Evolutionary conservation across 1,139 yeast species (phyloP).

Genomic region (Candida gigantensis): DNA sequence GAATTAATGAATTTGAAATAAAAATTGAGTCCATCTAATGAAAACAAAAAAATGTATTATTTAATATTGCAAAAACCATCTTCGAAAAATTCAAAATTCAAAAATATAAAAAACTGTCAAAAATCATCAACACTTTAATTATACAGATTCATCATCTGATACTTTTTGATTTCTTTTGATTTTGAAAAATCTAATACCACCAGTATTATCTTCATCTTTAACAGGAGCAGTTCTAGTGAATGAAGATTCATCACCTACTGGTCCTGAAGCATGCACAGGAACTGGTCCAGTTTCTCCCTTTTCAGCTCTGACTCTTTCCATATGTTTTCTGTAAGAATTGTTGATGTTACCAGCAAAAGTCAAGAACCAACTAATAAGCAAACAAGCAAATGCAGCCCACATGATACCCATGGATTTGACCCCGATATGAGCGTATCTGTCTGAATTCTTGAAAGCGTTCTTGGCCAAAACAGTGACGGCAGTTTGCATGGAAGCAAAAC

Average conservation of each 20-base stretch:
- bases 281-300: conserved; percentile 15
- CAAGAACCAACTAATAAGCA: conserved; percentile 54
- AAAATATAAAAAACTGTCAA: neutral
- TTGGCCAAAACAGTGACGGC: conserved; percentile 68
- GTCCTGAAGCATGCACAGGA: conserved; percentile 13
- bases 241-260: conserved; percentile 44
- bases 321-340: conserved; percentile 48
- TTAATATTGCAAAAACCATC: too few relatives aligned
- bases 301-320: conserved; percentile 33
- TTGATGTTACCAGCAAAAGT: conserved; percentile 55
- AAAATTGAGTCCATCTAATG: too few relatives aligned
- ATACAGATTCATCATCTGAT: conserved; percentile 63
- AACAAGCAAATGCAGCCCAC: conserved; percentile 67
- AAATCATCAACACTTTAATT: conserved; percentile 13
- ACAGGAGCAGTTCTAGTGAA: conserved; percentile 43
- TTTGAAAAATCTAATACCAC: conserved; percentile 78
- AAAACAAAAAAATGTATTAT: too few relatives aligned
- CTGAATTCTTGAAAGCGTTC: conserved; percentile 56
- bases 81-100: too few relatives aligned
- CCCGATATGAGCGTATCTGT: conserved; percentile 50
- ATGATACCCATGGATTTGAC: conserved; percentile 59
- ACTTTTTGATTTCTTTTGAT: conserved; percentile 67
- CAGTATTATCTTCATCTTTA: conserved; percentile 43
- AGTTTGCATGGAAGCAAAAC: conserved; percentile 65
- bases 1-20: too few relatives aligned